Base-by-base conservation (phyloP, 768 basidiomycete genomes). In the Hebeloma cylindrosporum region DNA sequence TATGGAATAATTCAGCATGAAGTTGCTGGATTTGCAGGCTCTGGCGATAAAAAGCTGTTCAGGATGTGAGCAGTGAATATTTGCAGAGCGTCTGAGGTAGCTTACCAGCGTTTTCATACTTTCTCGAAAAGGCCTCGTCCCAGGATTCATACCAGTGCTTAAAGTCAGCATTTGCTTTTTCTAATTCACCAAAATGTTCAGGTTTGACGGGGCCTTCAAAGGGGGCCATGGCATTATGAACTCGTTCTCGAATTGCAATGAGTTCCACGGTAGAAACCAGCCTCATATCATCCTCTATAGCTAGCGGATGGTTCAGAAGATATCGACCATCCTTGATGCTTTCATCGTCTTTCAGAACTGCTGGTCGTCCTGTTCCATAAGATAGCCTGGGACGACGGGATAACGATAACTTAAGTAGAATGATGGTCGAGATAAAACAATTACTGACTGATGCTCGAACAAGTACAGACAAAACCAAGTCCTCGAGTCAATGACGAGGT, bases 401-500 rank as follows among this genome's bases (percentile, higher is more conserved):
- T 27, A 38, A 13, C 21, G 36, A 13, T 8, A 30, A 13, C 2
- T 21, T 38, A 17, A 17, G 26, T 9, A 10, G 8, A 21, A 43
- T 25, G 5, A 34, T 28, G 13, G 18, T 10, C 25, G 23, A 33
- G 26, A 53, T 34, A 41, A 13, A 42, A 16, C 21, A 30, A 26
- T 17, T 17, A 78, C 88, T 54, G 56, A 93, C 89, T 95, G 93
- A 61, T 94, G 92, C 60, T 95, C 93, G 60, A 94, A 92, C 27
- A 95, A 78, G 60, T 93, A 94, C 11, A 94, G 72, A 58, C 91
- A 92, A 60, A 96, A 93, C 93, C 93, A 97, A 6, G 85, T 91
- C 33, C 93, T 78, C 18, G 90, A 78, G 13, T 83, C 83, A 41
- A 90, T 79, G 30, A 96, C 82, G 18, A 97, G 72, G 22, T 88